Base-by-base conservation (phyloP, 2,329 filamentous ascomycete genomes). In the Sphaceloma murrayae region DNA sequence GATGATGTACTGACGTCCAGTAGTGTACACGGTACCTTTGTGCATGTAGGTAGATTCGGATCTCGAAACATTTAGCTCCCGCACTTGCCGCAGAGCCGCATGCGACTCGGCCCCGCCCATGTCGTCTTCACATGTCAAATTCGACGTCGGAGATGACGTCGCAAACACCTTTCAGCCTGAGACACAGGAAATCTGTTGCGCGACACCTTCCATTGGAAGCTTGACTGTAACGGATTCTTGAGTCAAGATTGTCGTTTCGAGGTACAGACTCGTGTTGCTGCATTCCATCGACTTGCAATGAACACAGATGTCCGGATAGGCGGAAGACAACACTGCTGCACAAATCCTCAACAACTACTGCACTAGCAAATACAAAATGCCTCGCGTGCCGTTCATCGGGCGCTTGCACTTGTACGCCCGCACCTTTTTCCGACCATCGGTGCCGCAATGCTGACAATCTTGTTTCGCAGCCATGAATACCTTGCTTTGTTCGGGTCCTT, bases 401-500 rank as follows among this genome's bases (percentile, higher is more conserved):
- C 70, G 78, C 49, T 68, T 82, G 29, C 61, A 67, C 44, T 49
- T 67, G 44, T 47, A 21, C n/a, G 43, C 44, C n/a, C n/a, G n/a
- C n/a, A n/a, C n/a, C n/a, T n/a, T n/a, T n/a, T n/a, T n/a, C n/a
- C n/a, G n/a, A n/a, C n/a, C 63, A 64, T 17, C 51, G 8, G 8
- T 8, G 3, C 62, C 13, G n/a, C 13, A 10, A 40, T 30, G 36
- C 24, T 40, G 24, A 40, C 24, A 19, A 30, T 30, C 13, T 5
- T 40, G 3, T 11, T 14, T 30, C 21, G 45, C 48, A 87, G 83
- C 62, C 74, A 74, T 63, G 88, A 98, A 67, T 96, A 96, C 67
- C 66, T 93, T 51, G 86, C 88, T 29, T 76, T 98, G 32, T 65
- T 91, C 34, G 78, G 80, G 45, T 96, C 89, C 5, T 83, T 96